These are phyloP conservation scores for Penicillium sp. DNA, from an alignment of 2,329 filamentous ascomycete genomes.

Conservation along the genomic window DNA sequence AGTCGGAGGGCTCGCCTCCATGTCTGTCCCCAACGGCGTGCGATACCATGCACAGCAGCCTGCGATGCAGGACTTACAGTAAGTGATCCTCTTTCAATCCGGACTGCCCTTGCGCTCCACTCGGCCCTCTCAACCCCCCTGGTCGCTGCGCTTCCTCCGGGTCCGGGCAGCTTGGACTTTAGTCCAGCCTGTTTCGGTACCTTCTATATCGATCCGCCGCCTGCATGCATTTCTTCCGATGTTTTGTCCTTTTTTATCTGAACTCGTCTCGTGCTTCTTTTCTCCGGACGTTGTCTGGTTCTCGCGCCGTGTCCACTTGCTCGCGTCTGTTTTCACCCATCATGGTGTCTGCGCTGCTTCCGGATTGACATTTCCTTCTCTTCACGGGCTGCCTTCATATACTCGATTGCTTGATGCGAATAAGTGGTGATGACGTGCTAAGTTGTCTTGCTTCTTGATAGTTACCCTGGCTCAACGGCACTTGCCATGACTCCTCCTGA, in stretches of 20 bases:
- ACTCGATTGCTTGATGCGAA: constrained; percentile 6
- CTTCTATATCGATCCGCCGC: constrained; percentile 24
- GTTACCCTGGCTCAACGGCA: constrained; percentile 47
- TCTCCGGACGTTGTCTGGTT: constrained; percentile 8
- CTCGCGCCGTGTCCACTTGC: constrained; percentile 4
- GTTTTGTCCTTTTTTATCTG: constrained; percentile 16
- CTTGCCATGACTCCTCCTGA: constrained; percentile 49
- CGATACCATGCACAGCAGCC: constrained; percentile 50
- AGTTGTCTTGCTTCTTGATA: constrained; percentile 31
- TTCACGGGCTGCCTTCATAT: constrained; percentile 8
- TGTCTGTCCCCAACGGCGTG: constrained; percentile 45
- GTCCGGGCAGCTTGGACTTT: constrained; percentile 30
- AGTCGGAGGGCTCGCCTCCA: constrained; percentile 45
- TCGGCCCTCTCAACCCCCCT: constrained; percentile 27
- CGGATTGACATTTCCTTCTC: constrained; percentile 7
- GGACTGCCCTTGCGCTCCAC: constrained; percentile 31
- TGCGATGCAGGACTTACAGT: constrained; percentile 50
- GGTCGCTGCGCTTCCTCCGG: constrained; percentile 27
- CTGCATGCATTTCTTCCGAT: constrained; percentile 28
- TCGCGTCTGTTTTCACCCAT: constrained; percentile 18
- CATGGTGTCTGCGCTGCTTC: constrained; percentile 12
- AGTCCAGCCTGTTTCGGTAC: constrained; percentile 24
- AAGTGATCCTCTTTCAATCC: constrained; percentile 45
- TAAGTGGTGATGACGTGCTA: constrained; percentile 21
- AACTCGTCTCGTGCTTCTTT: constrained; percentile 13